A percentile compares a stretch with the other conserved stretches of the same genome.
Conservation (phyloP, 179 eudicot species). For the Camellia oleifera region DNA sequence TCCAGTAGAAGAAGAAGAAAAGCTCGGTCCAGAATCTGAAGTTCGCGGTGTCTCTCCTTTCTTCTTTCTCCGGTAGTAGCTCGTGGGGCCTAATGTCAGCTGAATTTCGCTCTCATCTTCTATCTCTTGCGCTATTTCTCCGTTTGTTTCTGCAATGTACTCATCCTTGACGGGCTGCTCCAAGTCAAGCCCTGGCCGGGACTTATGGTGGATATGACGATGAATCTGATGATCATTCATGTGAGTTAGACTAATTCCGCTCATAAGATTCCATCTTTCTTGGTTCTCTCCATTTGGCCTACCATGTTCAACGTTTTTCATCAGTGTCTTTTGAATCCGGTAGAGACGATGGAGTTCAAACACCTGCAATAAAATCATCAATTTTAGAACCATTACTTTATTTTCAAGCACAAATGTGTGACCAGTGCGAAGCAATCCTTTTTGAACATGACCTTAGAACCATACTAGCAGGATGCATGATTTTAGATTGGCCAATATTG, state of each 20-base stretch:
- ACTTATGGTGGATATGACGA: neutral
- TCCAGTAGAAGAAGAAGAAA: constrained; percentile 59
- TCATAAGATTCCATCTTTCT: constrained; percentile 16
- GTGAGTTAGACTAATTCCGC: constrained; percentile 2
- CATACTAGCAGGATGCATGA: no score
- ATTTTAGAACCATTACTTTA: neutral
- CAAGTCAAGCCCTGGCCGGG: constrained; percentile 14
- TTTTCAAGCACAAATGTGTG: no score
- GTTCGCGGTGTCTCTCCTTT: constrained; percentile 23
- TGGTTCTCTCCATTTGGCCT: constrained; percentile 18
- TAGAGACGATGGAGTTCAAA: constrained; percentile 88
- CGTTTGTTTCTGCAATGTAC: constrained; percentile 21
- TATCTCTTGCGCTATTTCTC: neutral
- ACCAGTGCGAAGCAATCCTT: no score
- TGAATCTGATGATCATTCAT: neutral
- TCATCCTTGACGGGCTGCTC: constrained; percentile 26
- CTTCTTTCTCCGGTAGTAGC: constrained; percentile 23
- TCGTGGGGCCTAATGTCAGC: constrained; percentile 60
- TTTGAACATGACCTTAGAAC: no score
- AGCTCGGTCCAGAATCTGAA: constrained; percentile 45
- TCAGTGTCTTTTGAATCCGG: constrained; percentile 65
- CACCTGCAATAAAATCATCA: constrained; percentile 41
- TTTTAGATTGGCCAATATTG: no score
- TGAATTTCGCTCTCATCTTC: constrained; percentile 58
- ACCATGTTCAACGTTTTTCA: constrained; percentile 40